These are phyloP conservation scores for Petunia secreta DNA, from an alignment of 257 asterid genomes.

Conservation along the genomic window DNA sequence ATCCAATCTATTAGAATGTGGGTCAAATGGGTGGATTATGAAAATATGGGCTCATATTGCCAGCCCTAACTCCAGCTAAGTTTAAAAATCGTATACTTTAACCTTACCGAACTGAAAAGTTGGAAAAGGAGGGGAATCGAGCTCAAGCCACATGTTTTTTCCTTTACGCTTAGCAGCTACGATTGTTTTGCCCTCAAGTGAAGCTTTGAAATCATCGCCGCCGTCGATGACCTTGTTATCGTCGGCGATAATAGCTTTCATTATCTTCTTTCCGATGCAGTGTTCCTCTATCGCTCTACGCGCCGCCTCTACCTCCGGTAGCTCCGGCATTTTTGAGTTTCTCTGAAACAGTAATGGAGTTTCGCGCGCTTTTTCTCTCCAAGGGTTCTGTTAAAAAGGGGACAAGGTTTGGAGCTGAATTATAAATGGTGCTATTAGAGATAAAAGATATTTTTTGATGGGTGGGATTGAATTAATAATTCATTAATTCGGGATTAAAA, in stretches of 20 bases:
- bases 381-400: background rate
- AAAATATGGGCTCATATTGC: too few species aligned
- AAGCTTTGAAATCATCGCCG: slow-evolving; percentile 73
- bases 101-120: slow-evolving; percentile 86
- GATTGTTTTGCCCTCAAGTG: slow-evolving; percentile 77
- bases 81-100: background rate
- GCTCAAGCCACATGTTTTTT: slow-evolving; percentile 95
- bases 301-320: slow-evolving; percentile 99
- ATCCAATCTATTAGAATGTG: too few species aligned
- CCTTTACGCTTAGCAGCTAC: slow-evolving; percentile 96
- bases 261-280: slow-evolving; percentile 80
- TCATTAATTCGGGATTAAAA: too few species aligned
- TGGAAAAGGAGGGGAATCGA: slow-evolving; percentile 94
- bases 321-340: slow-evolving; percentile 78
- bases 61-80: too few species aligned
- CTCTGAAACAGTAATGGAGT: background rate
- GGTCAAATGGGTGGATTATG: too few species aligned
- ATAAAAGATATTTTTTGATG: too few species aligned
- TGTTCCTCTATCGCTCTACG: slow-evolving; percentile 81
- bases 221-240: slow-evolving; percentile 86
- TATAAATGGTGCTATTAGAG: too few species aligned
- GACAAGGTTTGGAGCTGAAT: background rate
- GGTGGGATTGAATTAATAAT: too few species aligned
- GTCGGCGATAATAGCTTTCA: slow-evolving; percentile 65
- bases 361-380: slow-evolving; percentile 18